Evolutionary conservation across 768 basidiomycete species (phyloP).

Genomic region (Suillus fuscotomentosus): DNA sequence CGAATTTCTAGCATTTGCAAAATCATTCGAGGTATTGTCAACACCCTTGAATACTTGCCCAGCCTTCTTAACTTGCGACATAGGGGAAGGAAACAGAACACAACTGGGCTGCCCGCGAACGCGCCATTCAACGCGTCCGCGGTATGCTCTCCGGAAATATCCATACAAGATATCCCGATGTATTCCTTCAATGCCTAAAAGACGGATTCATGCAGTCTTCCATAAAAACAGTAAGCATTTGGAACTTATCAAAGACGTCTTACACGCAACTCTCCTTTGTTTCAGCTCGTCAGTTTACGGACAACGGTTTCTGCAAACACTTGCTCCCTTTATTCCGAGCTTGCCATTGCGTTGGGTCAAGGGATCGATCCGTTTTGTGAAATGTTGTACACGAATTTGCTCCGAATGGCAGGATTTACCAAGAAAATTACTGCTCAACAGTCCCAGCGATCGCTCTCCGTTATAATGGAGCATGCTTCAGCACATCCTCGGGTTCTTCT

Average conservation of each 20-base stretch:
- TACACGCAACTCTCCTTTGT: constrained; percentile 1
- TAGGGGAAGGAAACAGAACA: constrained; percentile 97
- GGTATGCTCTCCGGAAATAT: constrained; percentile 91
- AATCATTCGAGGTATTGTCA: constrained; percentile 71
- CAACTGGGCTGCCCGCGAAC: constrained; percentile 88
- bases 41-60: not conserved
- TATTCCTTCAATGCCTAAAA: constrained; percentile 74
- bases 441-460: constrained; percentile 69
- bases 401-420: constrained; percentile 86
- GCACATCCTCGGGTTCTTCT: constrained; percentile 68
- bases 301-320: constrained; percentile 87
- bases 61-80: constrained; percentile 6
- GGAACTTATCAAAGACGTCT: not conserved
- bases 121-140: constrained; percentile 71
- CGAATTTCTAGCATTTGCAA: constrained; percentile 79
- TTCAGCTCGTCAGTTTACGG: constrained; percentile 80
- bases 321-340: constrained; percentile 72
- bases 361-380: constrained; percentile 83
- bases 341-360: constrained; percentile 63
- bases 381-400: constrained; percentile 65
- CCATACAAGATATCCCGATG: constrained; percentile 67
- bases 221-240: constrained; percentile 70
- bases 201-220: constrained; percentile 79
- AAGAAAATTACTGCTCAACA: constrained; percentile 90
- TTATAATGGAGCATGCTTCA: constrained; percentile 69